Base-by-base conservation (phyloP, 192 early-diverging fungal species). In the Rhizoclosmatium globosum region DNA sequence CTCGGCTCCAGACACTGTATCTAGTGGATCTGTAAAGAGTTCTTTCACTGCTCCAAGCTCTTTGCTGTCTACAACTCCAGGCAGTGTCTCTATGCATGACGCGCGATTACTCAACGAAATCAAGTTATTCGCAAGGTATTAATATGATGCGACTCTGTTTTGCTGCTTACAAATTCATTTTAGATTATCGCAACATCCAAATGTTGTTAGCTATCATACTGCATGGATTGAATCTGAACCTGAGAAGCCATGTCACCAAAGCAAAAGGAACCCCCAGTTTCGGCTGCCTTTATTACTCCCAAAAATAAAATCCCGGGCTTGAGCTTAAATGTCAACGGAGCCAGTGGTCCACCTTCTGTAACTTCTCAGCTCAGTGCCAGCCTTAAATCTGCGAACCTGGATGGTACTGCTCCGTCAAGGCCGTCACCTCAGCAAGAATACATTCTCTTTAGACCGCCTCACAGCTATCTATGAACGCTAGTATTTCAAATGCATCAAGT, bases 131-230 rank as follows among this genome's bases (percentile, higher is more conserved):
- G 87, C 87, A 2, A 58, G 76, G 50, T 74, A 2, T 64, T 31
- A 13, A 0, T 61, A 56, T 13, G 42, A 46, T 1, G 56, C 21
- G n/a, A 44, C 43, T 46, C 19, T 59, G 31, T 46, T 61, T 50
- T 43, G 60, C 44, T 19, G 31, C 50, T 58, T 83, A 15, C 77
- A 73, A n/a, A 56, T 58, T 23, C 47, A 83, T n/a, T 82, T 82
- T 3, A 68, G 76, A 23, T 76, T 88, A 3, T 85, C 85, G 2
- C 78, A 84, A 62, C 85, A 87, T 71, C 77, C 82, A 15, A 87
- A 87, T 70, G 81, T 87, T 44, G 81, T 87, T 17, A 66, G 83
- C 58, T 87, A 87, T 71, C 83, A 87, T 58, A 81, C 79, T 6
- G 79, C 83, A 7, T 87, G 86, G 86, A 81, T 88, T 21, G 86